Percentiles rank a stretch among this genome's conserved stretches.
phyloP scores from a whole-genome alignment of 78 protist genomes.

The Tieghemostelium lacteum region DNA sequence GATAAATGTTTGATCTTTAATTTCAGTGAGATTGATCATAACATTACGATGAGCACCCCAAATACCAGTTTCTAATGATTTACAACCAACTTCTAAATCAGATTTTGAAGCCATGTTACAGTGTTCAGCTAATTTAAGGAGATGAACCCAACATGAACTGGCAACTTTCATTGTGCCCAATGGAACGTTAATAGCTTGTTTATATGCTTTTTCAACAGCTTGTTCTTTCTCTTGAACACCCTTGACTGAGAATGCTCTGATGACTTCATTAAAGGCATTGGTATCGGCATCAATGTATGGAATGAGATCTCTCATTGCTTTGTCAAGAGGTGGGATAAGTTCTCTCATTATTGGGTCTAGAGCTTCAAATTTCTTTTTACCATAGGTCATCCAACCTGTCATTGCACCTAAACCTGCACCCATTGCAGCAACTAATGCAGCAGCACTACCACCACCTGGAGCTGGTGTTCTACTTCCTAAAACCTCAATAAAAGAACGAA shows the following conservation, averaged over 20 bases:
- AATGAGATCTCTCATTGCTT: slow-evolving; percentile 69
- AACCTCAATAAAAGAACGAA: slow-evolving; percentile 26
- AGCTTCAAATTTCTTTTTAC: slow-evolving; percentile 75
- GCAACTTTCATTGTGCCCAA: slow-evolving; percentile 59
- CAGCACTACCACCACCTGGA: slow-evolving; percentile 84
- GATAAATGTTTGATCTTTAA: slow-evolving; percentile 10
- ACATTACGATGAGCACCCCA: slow-evolving; percentile 77
- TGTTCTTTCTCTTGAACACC: slow-evolving; percentile 33
- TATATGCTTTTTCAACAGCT: slow-evolving; percentile 25
- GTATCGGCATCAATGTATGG: slow-evolving; percentile 80
- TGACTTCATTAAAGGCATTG: slow-evolving; percentile 39
- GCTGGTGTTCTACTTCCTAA: slow-evolving; percentile 74
- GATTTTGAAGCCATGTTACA: slow-evolving; percentile 63
- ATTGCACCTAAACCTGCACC: slow-evolving; percentile 83
- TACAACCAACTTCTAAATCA: slow-evolving; percentile 66
- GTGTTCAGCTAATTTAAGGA: slow-evolving; percentile 49
- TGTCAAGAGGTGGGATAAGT: slow-evolving; percentile 63
- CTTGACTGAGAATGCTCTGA: slow-evolving; percentile 7
- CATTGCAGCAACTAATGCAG: slow-evolving; percentile 68
- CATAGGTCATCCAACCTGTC: slow-evolving; percentile 83
- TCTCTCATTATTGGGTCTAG: slow-evolving; percentile 57
- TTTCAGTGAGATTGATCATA: slow-evolving; percentile 19
- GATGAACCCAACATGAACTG: slow-evolving; percentile 28
- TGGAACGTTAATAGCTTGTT: slow-evolving; percentile 38
- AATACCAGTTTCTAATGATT: slow-evolving; percentile 61